Percentiles rank a stretch among this genome's conserved stretches.
Evolutionary conservation across 768 basidiomycete genomes (phyloP).

Genomic region (Trametes gibbosa): DNA sequence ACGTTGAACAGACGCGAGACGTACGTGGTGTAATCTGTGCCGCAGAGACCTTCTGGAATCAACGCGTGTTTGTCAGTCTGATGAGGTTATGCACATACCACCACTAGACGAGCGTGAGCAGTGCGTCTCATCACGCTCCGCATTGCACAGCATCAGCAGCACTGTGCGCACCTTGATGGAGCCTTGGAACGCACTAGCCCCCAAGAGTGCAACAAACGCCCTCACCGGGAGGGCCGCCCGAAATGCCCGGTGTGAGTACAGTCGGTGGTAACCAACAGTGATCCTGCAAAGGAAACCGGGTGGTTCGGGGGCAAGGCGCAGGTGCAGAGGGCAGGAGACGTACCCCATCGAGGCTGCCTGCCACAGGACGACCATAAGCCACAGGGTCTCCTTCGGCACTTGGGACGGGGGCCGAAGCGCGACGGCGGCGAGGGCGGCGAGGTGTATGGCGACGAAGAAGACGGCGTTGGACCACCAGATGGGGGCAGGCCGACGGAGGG

Average conservation of each 20-base stretch:
- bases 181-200: constrained; percentile 75
- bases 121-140: neutral
- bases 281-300: constrained; percentile 40
- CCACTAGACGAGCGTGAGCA: constrained; percentile 6
- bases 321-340: constrained; percentile 22
- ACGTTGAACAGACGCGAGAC: constrained; percentile 20
- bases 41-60: constrained; percentile 53
- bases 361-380: constrained; percentile 59
- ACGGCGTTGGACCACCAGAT: constrained; percentile 65
- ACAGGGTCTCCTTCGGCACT: constrained; percentile 44
- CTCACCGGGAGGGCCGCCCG: constrained; percentile 55
- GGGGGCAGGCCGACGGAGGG: neutral
- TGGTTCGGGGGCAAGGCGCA: neutral
- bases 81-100: constrained; percentile 7
- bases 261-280: constrained; percentile 73
- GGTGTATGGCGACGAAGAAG: constrained; percentile 57
- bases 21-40: constrained; percentile 73
- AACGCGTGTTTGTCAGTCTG: neutral
- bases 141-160: neutral
- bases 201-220: constrained; percentile 58
- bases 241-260: constrained; percentile 77
- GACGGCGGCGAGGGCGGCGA: constrained; percentile 53
- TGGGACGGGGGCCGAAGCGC: constrained; percentile 46
- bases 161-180: constrained; percentile 59
- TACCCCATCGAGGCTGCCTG: constrained; percentile 72